Evolutionary conservation across 768 basidiomycete genomes (phyloP).

Genomic region (Trametes villosa): DNA sequence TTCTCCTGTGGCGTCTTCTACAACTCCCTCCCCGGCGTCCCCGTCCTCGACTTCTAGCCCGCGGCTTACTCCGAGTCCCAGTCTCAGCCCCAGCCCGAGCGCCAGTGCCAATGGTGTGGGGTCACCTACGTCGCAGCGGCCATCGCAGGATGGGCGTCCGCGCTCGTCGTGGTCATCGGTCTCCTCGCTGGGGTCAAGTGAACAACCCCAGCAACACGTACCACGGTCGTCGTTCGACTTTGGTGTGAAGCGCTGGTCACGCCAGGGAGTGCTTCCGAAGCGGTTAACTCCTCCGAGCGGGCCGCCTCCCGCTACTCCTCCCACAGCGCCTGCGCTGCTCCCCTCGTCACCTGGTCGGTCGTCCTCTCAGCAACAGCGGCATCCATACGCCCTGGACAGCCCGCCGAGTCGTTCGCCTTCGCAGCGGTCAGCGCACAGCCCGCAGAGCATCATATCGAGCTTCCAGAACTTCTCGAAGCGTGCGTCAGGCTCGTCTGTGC

Average conservation of each 20-base stretch:
- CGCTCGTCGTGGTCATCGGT: slow-evolving; percentile 28
- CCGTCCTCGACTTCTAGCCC: slow-evolving; percentile 21
- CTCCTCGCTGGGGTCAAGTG: slow-evolving; percentile 29
- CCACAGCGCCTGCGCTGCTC: slow-evolving; percentile 16
- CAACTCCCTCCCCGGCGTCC: slow-evolving; percentile 16
- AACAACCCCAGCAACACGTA: slow-evolving; percentile 13
- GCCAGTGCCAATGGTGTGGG: slow-evolving; percentile 5
- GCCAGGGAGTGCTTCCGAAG: slow-evolving; percentile 46
- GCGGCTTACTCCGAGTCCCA: slow-evolving; percentile 17
- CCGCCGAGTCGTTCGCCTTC: slow-evolving; percentile 27
- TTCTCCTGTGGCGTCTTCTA: slow-evolving; percentile 11
- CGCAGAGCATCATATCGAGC: slow-evolving; percentile 31
- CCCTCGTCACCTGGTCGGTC: slow-evolving; percentile 20
- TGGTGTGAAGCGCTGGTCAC: slow-evolving; percentile 36
- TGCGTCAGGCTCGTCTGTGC: slow-evolving; percentile 31
- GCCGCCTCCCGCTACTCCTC: slow-evolving; percentile 56
- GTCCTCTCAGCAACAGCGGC: slow-evolving; percentile 21
- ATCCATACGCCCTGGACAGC: slow-evolving; percentile 33
- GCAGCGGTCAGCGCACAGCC: slow-evolving; percentile 26
- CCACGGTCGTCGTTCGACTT: slow-evolving; percentile 21
- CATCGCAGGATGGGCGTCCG: slow-evolving; percentile 12
- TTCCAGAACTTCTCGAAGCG: slow-evolving; percentile 35
- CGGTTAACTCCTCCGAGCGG: slow-evolving; percentile 62
- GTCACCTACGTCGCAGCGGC: slow-evolving; percentile 6
- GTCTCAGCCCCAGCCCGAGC: slow-evolving; percentile 15